Evolutionary conservation across 2,329 filamentous ascomycete species (phyloP), one percentile per base, ranked within the genome.

Genomic region (Orbilia blumenaviensis): DNA sequence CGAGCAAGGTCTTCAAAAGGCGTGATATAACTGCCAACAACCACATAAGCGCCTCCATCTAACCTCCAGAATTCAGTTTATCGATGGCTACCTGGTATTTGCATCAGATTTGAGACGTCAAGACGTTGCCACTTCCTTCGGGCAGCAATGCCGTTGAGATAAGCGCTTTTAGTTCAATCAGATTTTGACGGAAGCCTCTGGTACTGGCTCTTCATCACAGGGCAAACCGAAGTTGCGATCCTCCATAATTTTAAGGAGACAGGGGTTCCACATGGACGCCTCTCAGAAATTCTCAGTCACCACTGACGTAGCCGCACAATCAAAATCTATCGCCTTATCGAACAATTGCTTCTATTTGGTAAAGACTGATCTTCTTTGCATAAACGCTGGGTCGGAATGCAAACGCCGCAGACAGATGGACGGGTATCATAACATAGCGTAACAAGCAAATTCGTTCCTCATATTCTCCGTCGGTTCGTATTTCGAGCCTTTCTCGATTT

Each of bases 401-500:
- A 44, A 72, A 69, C 66, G 64, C 32, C 16, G 41, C 42, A 66
- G 32, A 50, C 50, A 32, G 12, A 58, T 62, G 42, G 52, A 56
- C 18, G 32, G 69, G 62, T 74, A 74, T 61, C 42, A 62, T 63
- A 18, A 23, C 38, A 54, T 29, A 23, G 7, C 8, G 12, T 61
- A 14, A 25, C 36, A 56, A 66, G 62, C 21, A 46, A 25, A 38
- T 14, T 54, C 41, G 41, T 16, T 60, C 18, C 21, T 77, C 44
- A 77, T 61, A 71, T 64, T 44, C 73, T 67, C 41, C 73, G 73
- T 41, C 73, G 66, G 50, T 77, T 77, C 21, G 64, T 85, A 60
- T 86, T 87, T 84, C 89, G 91, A 12, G 88, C 85, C 81, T 93
- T 94, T 64, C 92, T 85, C 84, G 93, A 94, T 84, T 94, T 94